These are phyloP conservation scores for Alternaria alternata DNA, from an alignment of 2,329 filamentous ascomycete species.

Conservation along the genomic window DNA sequence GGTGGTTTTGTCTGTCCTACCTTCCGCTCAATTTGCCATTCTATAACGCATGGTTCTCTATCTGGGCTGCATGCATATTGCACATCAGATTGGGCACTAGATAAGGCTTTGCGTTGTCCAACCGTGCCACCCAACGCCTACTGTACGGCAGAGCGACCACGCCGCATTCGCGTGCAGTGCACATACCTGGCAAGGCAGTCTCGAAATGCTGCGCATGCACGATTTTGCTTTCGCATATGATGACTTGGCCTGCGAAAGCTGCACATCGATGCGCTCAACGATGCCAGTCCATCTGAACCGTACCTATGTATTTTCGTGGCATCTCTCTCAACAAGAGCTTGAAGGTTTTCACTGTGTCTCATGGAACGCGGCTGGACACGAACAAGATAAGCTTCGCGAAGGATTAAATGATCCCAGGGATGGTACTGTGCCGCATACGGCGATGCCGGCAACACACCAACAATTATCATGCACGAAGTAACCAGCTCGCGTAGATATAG, in stretches of 20 bases:
- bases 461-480: slow-evolving; percentile 2
- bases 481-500: background rate
- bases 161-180: slow-evolving; percentile 3
- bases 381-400: slow-evolving; percentile 6
- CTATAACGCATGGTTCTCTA: background rate
- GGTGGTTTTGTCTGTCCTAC: background rate
- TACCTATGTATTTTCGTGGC: background rate
- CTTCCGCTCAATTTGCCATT: background rate
- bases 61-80: background rate
- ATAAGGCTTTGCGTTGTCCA: slow-evolving; percentile 3
- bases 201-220: background rate
- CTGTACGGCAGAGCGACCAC: slow-evolving; percentile 4
- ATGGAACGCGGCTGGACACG: background rate
- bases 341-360: background rate
- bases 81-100: background rate
- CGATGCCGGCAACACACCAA: background rate
- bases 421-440: background rate
- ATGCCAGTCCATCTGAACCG: background rate
- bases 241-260: background rate
- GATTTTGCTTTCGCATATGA: background rate
- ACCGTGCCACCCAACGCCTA: slow-evolving; percentile 5
- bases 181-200: background rate
- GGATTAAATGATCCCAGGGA: background rate
- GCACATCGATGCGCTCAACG: background rate
- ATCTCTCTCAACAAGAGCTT: background rate